Evolutionary conservation across 192 early-diverging fungal species (phyloP).

Genomic region (Allomyces arbusculus): DNA sequence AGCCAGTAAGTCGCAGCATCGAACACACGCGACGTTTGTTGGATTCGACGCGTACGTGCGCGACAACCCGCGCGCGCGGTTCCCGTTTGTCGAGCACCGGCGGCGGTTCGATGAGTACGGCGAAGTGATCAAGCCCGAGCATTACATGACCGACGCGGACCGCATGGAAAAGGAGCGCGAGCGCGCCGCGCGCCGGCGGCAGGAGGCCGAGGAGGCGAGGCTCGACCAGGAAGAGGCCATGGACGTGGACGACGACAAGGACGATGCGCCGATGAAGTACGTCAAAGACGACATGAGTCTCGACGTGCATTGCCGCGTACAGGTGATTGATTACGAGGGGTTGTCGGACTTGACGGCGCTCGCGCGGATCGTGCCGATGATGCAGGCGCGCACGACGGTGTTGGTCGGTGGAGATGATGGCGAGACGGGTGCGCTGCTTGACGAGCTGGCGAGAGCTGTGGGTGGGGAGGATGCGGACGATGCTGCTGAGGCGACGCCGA

Average conservation of each 20-base stretch:
- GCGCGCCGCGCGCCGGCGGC: constrained; percentile 8
- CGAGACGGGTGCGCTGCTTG: not conserved
- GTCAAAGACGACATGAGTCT: constrained; percentile 31
- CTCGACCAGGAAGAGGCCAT: constrained; percentile 15
- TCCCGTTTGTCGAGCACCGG: constrained; percentile 61
- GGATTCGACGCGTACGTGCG: constrained; percentile 3
- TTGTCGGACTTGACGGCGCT: constrained; percentile 68
- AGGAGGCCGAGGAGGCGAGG: constrained; percentile 14
- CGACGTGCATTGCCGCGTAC: constrained; percentile 45
- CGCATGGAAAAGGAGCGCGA: constrained; percentile 5
- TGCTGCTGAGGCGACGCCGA: constrained; percentile 28
- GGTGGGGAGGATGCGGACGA: not conserved
- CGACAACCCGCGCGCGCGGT: constrained; percentile 27
- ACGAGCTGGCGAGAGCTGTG: not conserved
- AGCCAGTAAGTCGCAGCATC: not conserved
- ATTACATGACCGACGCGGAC: constrained; percentile 16
- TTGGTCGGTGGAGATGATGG: not conserved
- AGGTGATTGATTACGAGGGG: constrained; percentile 84
- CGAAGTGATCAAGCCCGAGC: constrained; percentile 48
- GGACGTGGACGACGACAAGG: constrained; percentile 8
- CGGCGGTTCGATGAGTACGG: constrained; percentile 86
- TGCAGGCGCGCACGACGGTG: not conserved
- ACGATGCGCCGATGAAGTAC: constrained; percentile 58
- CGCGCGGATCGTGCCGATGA: constrained; percentile 51
- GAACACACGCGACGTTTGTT: constrained; percentile 3